A percentile compares a stretch with the other conserved stretches of the same genome.
Conservation (phyloP, 2,329 filamentous ascomycete species). For the Penicillium sp. region DNA sequence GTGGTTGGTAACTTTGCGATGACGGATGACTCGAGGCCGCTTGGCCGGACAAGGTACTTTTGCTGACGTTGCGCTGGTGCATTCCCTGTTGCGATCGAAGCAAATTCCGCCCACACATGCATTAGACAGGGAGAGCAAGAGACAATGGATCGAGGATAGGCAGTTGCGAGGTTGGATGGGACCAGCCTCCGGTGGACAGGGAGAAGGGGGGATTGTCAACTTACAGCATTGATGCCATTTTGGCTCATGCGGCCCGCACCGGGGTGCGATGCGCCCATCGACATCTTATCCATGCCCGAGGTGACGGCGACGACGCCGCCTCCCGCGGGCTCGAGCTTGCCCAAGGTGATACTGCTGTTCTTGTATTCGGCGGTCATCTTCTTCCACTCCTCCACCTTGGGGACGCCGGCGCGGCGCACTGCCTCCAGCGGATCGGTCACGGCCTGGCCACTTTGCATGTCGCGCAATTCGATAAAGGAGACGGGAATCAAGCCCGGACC, state of each 20-base stretch:
- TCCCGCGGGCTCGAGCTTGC: conserved; percentile 63
- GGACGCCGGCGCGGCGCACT: conserved; percentile 81
- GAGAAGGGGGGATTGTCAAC: conserved; percentile 15
- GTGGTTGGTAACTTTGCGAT: conserved; percentile 42
- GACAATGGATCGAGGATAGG: not conserved
- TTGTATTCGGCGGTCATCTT: conserved; percentile 99
- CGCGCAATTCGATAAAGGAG: conserved; percentile 91
- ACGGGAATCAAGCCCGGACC: conserved; percentile 94
- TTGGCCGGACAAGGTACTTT: conserved; percentile 25
- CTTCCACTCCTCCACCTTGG: conserved; percentile 97
- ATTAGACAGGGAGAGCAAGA: not conserved
- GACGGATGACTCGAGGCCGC: conserved; percentile 36
- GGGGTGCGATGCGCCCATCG: conserved; percentile 55
- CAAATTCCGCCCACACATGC: no score
- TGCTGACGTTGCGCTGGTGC: conserved; percentile 38
- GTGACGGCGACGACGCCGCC: conserved; percentile 53
- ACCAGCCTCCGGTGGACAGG: no score
- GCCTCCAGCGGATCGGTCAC: conserved; percentile 79
- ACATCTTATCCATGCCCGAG: conserved; percentile 72
- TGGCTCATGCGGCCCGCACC: conserved; percentile 43
- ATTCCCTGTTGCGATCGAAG: conserved; percentile 19
- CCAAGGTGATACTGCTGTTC: conserved; percentile 94
- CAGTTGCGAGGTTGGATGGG: no score
- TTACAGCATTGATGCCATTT: conserved; percentile 47
- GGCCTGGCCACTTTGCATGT: conserved; percentile 80